Evolutionary conservation across 139 green algal species (phyloP).

Genomic region (Coccomyxa sp.): DNA sequence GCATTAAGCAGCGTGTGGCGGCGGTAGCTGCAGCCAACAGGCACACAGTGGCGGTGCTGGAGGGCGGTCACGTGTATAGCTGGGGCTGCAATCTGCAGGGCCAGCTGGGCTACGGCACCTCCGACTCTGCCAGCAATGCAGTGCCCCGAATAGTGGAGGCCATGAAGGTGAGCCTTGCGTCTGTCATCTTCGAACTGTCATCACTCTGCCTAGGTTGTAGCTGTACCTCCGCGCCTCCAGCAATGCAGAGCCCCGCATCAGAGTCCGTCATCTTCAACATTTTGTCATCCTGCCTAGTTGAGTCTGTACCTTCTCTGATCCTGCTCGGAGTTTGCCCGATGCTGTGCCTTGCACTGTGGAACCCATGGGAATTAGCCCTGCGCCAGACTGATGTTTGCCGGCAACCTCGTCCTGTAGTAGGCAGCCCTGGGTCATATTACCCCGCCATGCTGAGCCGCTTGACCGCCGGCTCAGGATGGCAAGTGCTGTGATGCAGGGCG

Average conservation of each 20-base stretch:
- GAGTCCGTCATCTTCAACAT: too few relatives aligned
- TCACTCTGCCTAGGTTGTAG: background rate
- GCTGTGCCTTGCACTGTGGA: too few relatives aligned
- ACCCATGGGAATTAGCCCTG: too few relatives aligned
- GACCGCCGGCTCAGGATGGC: too few relatives aligned
- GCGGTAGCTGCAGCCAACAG: constrained; percentile 78
- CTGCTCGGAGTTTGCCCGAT: too few relatives aligned
- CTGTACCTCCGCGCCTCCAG: background rate
- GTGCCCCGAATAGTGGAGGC: constrained; percentile 73
- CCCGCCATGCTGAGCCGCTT: too few relatives aligned
- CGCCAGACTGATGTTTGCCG: too few relatives aligned
- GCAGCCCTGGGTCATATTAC: too few relatives aligned
- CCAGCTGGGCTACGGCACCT: constrained; percentile 83
- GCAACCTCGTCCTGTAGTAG: too few relatives aligned
- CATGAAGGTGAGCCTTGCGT: constrained; percentile 51
- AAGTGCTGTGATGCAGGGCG: too few relatives aligned
- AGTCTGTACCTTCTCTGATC: too few relatives aligned
- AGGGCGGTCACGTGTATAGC: constrained; percentile 66
- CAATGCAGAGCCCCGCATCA: background rate
- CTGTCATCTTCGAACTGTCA: background rate
- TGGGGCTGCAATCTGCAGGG: constrained; percentile 76
- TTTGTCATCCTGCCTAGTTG: too few relatives aligned
- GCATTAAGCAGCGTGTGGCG: constrained; percentile 37
- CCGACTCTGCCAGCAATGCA: constrained; percentile 59
- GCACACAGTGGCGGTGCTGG: constrained; percentile 74